A percentile compares a stretch with the other conserved stretches of the same genome.
These are phyloP conservation scores for Schwanniomyces occidentalis DNA, from an alignment of 805 yeast genomes.

Conservation along the genomic window DNA sequence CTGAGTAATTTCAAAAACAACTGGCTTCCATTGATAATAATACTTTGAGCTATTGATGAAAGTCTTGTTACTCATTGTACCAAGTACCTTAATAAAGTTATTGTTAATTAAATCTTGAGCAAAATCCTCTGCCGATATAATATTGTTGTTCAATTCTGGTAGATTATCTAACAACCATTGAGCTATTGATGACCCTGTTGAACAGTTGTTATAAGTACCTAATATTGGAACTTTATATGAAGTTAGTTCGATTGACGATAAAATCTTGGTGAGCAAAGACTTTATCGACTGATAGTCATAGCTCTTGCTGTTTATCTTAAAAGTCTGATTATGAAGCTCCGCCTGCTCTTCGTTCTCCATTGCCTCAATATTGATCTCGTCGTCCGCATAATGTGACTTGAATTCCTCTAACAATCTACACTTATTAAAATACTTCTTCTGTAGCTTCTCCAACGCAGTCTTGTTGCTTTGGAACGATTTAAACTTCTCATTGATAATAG, in stretches of 20 bases:
- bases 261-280: slow-evolving; percentile 34
- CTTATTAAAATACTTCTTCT: slow-evolving; percentile 72
- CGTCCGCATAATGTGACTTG: slow-evolving; percentile 48
- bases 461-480: slow-evolving; percentile 51
- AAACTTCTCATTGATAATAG: slow-evolving; percentile 50
- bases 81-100: slow-evolving; percentile 66
- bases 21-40: slow-evolving; percentile 78
- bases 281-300: slow-evolving; percentile 31
- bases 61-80: slow-evolving; percentile 51
- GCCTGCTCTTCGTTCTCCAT: slow-evolving; percentile 20
- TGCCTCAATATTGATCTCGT: slow-evolving; percentile 35
- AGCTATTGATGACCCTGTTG: slow-evolving; percentile 61
- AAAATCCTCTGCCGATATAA: slow-evolving; percentile 64
- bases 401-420: slow-evolving; percentile 73
- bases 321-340: slow-evolving; percentile 12
- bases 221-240: slow-evolving; percentile 65
- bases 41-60: slow-evolving; percentile 77
- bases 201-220: slow-evolving; percentile 64
- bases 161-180: slow-evolving; percentile 55
- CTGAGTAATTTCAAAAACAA: slow-evolving; percentile 54
- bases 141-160: slow-evolving; percentile 42
- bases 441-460: slow-evolving; percentile 53
- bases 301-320: slow-evolving; percentile 32
- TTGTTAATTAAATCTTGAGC: slow-evolving; percentile 69
- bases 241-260: slow-evolving; percentile 46